phyloP scores from a whole-genome alignment of 116 monocot genomes.

The Trichopus zeylanicus region DNA sequence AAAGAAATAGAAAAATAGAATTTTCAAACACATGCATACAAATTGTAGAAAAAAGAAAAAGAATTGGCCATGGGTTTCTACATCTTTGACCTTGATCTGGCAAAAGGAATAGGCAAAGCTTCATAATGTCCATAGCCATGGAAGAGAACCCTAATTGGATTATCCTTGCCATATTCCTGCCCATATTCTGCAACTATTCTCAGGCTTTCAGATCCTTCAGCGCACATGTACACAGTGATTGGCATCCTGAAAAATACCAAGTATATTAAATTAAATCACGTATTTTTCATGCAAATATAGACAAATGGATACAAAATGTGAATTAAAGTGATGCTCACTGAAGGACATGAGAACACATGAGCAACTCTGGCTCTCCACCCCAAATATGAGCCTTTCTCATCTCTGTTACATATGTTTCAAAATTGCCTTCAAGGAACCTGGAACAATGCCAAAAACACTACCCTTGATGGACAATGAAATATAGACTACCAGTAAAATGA shows the following conservation, averaged over 20 bases:
- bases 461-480: background rate
- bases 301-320: background rate
- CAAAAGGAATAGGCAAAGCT: constrained; percentile 31
- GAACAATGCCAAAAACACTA: background rate
- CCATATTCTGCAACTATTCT: constrained; percentile 61
- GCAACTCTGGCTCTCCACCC: constrained; percentile 71
- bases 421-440: constrained; percentile 70
- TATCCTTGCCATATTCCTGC: constrained; percentile 57
- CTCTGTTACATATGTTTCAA: constrained; percentile 45
- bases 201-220: constrained; percentile 19
- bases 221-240: constrained; percentile 52
- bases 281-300: background rate
- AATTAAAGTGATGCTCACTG: constrained; percentile 15
- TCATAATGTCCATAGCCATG: constrained; percentile 73
- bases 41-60: too few relatives aligned
- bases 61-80: too few relatives aligned
- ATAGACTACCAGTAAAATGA: too few relatives aligned
- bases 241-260: constrained; percentile 55
- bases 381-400: constrained; percentile 60
- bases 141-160: constrained; percentile 59
- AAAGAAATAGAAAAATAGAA: too few relatives aligned
- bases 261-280: background rate
- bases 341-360: constrained; percentile 76
- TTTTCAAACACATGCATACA: too few relatives aligned
- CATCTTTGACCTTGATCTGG: constrained; percentile 21